phyloP scores from a whole-genome alignment of 1,139 yeast species.

The Suhomyces terraborum region DNA sequence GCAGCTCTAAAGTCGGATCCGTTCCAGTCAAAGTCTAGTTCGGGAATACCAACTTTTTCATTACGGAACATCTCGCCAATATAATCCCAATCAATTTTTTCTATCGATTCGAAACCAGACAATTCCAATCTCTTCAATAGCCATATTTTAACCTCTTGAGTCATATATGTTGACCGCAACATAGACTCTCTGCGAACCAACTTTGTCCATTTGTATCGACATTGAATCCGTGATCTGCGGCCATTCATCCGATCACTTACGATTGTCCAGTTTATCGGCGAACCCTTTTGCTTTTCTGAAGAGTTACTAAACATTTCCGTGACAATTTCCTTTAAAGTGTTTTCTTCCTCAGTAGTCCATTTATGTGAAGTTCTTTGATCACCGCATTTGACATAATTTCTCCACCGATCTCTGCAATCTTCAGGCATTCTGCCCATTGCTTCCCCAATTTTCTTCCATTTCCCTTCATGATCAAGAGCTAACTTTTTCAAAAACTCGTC shows the following conservation, averaged over 20 bases:
- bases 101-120: slow-evolving; percentile 46
- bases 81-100: slow-evolving; percentile 65
- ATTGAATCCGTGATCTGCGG: slow-evolving; percentile 83
- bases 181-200: slow-evolving; percentile 61
- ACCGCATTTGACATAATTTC: slow-evolving; percentile 93
- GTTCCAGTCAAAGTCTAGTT: slow-evolving; percentile 25
- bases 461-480: slow-evolving; percentile 69
- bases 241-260: slow-evolving; percentile 92
- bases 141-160: slow-evolving; percentile 57
- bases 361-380: slow-evolving; percentile 67
- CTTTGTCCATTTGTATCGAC: slow-evolving; percentile 93
- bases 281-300: slow-evolving; percentile 20
- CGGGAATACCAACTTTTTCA: slow-evolving; percentile 15
- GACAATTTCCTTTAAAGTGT: slow-evolving; percentile 57
- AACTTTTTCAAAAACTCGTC: slow-evolving; percentile 66
- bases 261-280: slow-evolving; percentile 79
- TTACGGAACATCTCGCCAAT: slow-evolving; percentile 21
- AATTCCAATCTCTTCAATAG: slow-evolving; percentile 53
- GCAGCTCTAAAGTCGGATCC: slow-evolving; percentile 38
- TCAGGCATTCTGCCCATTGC: slow-evolving; percentile 92
- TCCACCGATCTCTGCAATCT: slow-evolving; percentile 94
- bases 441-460: slow-evolving; percentile 83
- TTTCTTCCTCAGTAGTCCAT: slow-evolving; percentile 80
- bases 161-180: slow-evolving; percentile 52
- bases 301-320: slow-evolving; percentile 36